Evolutionary conservation across 2,329 filamentous ascomycete genomes (phyloP).

Genomic region (Cryphonectria parasitica): DNA sequence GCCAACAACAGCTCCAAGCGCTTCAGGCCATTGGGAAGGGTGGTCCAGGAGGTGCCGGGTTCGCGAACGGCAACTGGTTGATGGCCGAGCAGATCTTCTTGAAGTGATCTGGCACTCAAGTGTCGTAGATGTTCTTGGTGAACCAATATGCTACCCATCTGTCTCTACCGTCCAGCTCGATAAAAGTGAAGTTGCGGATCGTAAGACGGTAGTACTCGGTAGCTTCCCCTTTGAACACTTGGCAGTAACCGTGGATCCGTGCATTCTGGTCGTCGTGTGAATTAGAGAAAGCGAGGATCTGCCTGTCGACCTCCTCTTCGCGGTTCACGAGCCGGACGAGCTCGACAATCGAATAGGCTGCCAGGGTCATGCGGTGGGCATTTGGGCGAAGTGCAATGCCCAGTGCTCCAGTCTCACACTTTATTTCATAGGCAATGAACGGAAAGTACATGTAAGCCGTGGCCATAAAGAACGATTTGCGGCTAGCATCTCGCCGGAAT

Average conservation of each 20-base stretch:
- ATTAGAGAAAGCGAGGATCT: not conserved
- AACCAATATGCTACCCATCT: slow-evolving; percentile 43
- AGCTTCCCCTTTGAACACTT: not conserved
- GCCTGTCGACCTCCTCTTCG: not conserved
- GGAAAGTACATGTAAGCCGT: not conserved
- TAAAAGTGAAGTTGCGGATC: not conserved
- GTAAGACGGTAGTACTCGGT: not conserved
- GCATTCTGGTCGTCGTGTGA: not conserved
- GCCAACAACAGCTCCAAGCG: not conserved
- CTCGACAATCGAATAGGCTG: not conserved
- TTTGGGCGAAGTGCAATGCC: not conserved
- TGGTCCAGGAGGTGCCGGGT: not conserved
- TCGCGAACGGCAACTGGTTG: slow-evolving; percentile 30
- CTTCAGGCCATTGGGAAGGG: not conserved
- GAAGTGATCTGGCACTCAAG: slow-evolving; percentile 42
- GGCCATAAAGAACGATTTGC: not conserved
- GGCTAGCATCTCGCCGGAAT: slow-evolving; percentile 32
- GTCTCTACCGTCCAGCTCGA: not conserved
- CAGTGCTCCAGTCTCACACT: not conserved
- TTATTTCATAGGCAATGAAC: not conserved
- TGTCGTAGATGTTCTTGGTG: slow-evolving; percentile 42
- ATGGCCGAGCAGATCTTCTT: slow-evolving; percentile 35
- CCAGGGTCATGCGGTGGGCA: not conserved
- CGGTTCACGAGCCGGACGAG: not conserved
- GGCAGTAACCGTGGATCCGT: not conserved